Conservation (phyloP, 2,329 filamentous ascomycete genomes). For the Nemania bipapillata region DNA sequence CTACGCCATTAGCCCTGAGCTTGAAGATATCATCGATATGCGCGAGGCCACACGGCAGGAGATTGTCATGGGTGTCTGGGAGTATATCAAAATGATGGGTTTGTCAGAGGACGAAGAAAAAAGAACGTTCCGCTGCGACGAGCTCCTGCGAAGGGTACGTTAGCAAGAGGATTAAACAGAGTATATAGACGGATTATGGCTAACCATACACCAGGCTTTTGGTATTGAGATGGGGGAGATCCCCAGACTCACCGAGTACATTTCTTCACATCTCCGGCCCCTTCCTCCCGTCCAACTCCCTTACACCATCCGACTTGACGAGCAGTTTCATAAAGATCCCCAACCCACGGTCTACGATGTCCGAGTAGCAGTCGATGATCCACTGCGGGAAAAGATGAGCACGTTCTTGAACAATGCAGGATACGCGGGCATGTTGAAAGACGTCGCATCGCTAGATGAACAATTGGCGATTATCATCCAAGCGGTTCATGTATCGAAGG, state of each 20-base stretch:
- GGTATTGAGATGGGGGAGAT: constrained; percentile 84
- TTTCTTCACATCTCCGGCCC: constrained; percentile 79
- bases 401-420: constrained; percentile 74
- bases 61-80: constrained; percentile 91
- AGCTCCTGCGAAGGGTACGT: constrained; percentile 78
- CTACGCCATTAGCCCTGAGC: constrained; percentile 78
- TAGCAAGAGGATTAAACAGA: constrained; percentile 3
- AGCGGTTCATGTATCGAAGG: constrained; percentile 83
- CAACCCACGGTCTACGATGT: constrained; percentile 90
- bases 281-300: constrained; percentile 83
- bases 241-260: constrained; percentile 82
- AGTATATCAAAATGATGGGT: constrained; percentile 87
- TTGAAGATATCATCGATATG: constrained; percentile 87
- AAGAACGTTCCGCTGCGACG: constrained; percentile 89
- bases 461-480: constrained; percentile 85
- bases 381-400: constrained; percentile 74
- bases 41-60: constrained; percentile 87
- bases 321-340: constrained; percentile 79
- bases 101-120: constrained; percentile 96
- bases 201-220: constrained; percentile 65
- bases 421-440: constrained; percentile 77
- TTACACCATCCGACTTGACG: constrained; percentile 94
- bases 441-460: constrained; percentile 82
- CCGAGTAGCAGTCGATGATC: constrained; percentile 84
- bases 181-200: constrained; percentile 23